Evolutionary conservation across 2,329 filamentous ascomycete genomes (phyloP).

Genomic region (Ophioceras dolichostomum): DNA sequence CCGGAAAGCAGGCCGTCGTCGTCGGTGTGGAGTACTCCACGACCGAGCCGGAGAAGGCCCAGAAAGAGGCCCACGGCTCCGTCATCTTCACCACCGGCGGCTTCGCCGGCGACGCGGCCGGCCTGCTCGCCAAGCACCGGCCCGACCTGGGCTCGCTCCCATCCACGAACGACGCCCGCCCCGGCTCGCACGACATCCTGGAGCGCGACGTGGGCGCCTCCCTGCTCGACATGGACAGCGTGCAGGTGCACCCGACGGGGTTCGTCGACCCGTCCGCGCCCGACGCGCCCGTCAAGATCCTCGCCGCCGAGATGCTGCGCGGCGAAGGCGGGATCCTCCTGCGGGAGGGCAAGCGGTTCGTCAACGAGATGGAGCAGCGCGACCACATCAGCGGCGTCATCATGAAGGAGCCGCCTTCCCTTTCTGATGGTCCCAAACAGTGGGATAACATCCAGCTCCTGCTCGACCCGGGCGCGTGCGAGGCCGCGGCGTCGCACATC

Average conservation of each 20-base stretch:
- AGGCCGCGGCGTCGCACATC: slow-evolving; percentile 39
- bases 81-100: slow-evolving; percentile 51
- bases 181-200: slow-evolving; percentile 36
- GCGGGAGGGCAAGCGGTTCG: slow-evolving; percentile 35
- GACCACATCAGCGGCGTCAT: slow-evolving; percentile 42
- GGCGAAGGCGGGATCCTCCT: slow-evolving; percentile 51
- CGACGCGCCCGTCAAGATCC: slow-evolving; percentile 39
- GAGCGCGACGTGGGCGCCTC: slow-evolving; percentile 22
- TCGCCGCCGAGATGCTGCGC: slow-evolving; percentile 50
- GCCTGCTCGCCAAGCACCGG: slow-evolving; percentile 40
- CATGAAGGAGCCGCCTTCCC: slow-evolving; percentile 22
- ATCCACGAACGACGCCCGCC: slow-evolving; percentile 48
- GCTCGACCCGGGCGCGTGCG: slow-evolving; percentile 44
- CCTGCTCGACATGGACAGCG: slow-evolving; percentile 38
- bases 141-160: slow-evolving; percentile 47
- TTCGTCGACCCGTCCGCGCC: slow-evolving; percentile 43
- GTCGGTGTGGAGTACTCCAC: background rate
- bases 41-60: background rate
- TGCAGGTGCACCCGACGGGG: slow-evolving; percentile 54
- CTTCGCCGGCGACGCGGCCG: slow-evolving; percentile 48
- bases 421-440: slow-evolving; percentile 25
- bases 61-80: slow-evolving; percentile 29
- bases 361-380: slow-evolving; percentile 51
- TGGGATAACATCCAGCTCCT: slow-evolving; percentile 48
- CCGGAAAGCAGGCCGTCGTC: background rate